A percentile compares a stretch with the other conserved stretches of the same genome.
Conservation (phyloP, 2,329 filamentous ascomycete species). For the Juglanconis oblonga region DNA sequence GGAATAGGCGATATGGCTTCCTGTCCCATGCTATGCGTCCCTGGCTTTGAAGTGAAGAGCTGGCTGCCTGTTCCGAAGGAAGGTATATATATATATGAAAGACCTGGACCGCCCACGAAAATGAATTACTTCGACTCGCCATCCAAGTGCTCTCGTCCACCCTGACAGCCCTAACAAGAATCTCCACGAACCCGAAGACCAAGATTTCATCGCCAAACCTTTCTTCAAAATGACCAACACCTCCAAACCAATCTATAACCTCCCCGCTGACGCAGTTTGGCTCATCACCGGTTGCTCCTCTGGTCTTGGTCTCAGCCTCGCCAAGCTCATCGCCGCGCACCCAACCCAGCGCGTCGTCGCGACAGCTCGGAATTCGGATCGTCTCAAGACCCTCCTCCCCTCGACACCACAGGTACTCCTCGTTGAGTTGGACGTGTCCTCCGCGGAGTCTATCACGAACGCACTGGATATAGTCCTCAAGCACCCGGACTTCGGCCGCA, state of each 20-base stretch:
- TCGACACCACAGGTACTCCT: conserved; percentile 33
- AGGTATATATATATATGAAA: not conserved
- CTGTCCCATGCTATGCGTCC: no score
- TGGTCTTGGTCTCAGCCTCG: conserved; percentile 26
- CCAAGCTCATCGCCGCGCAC: conserved; percentile 22
- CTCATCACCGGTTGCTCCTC: conserved; percentile 34
- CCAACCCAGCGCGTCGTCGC: conserved; percentile 25
- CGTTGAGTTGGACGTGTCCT: conserved; percentile 42
- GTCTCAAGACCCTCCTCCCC: conserved; percentile 33
- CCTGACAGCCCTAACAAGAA: not conserved
- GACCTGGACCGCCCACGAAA: not conserved
- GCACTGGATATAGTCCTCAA: conserved; percentile 31
- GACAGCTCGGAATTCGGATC: conserved; percentile 32
- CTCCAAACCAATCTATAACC: conserved; percentile 8
- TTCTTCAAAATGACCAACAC: not conserved
- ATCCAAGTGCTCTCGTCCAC: not conserved
- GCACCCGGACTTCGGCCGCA: conserved; percentile 29
- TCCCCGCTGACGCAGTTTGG: conserved; percentile 37
- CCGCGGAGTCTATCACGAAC: conserved; percentile 25
- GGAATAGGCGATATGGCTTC: no score
- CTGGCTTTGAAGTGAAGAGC: not conserved
- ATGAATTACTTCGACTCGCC: not conserved
- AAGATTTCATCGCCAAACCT: not conserved
- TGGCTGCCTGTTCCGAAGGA: not conserved
- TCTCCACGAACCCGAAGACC: not conserved